Evolutionary conservation across 2,329 filamentous ascomycete species (phyloP).

Genomic region (Amauroascus niger): DNA sequence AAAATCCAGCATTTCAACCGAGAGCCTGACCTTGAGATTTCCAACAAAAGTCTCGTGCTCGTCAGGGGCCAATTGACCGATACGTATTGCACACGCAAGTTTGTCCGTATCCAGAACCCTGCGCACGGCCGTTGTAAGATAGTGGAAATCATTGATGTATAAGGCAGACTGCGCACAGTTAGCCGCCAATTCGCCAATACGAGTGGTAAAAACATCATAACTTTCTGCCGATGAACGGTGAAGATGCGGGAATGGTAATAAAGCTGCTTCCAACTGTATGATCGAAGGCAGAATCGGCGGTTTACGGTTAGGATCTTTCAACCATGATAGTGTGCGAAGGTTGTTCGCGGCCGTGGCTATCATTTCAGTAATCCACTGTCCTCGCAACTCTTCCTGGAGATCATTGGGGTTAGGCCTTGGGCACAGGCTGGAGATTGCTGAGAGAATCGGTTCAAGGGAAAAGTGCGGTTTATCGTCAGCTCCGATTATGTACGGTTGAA

Average conservation of each 20-base stretch:
- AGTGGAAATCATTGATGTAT: neutral
- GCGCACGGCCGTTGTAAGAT: neutral
- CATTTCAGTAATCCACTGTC: neutral
- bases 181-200: neutral
- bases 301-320: neutral
- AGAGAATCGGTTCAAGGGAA: neutral
- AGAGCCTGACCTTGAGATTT: neutral
- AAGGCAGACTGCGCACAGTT: neutral
- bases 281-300: conserved; percentile 6
- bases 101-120: neutral
- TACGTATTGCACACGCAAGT: neutral
- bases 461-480: neutral
- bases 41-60: neutral
- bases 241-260: conserved; percentile 10
- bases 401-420: neutral
- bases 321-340: conserved; percentile 7
- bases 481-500: neutral
- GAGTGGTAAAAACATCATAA: neutral
- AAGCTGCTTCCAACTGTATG: neutral
- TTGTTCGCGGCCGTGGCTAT: neutral
- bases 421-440: neutral
- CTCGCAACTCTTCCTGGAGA: neutral
- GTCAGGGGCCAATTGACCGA: neutral
- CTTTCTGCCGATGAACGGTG: neutral
- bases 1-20: neutral